A percentile compares a stretch with the other conserved stretches of the same genome.
Evolutionary conservation across 1,284 basidiomycete genomes (phyloP).

Genomic region (Trichosporon asahii): DNA sequence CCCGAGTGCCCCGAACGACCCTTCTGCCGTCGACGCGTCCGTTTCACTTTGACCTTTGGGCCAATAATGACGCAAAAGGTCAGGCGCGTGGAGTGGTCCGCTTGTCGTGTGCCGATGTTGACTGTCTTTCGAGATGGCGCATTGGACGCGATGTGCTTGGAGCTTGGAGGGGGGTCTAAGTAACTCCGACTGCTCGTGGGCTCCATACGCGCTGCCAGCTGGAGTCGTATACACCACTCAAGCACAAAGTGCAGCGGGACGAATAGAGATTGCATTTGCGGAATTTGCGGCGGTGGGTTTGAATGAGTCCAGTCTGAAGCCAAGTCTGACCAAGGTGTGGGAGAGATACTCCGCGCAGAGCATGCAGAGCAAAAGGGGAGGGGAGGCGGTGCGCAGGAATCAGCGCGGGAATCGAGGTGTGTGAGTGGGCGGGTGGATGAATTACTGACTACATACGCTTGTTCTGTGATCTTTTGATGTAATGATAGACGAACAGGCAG

Average conservation of each 20-base stretch:
- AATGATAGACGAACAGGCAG: too few relatives aligned
- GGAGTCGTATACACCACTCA: background rate
- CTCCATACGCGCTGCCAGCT: too few relatives aligned
- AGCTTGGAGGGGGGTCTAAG: too few relatives aligned
- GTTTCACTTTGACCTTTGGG: background rate
- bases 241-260: too few relatives aligned
- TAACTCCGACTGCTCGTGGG: background rate
- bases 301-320: background rate
- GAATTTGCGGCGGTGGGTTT: background rate
- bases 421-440: too few relatives aligned
- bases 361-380: background rate
- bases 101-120: background rate
- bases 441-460: too few relatives aligned
- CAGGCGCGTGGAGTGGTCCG: background rate
- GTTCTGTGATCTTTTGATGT: too few relatives aligned
- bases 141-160: background rate
- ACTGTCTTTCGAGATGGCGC: background rate
- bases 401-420: background rate
- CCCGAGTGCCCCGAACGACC: background rate
- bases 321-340: background rate
- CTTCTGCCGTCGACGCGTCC: background rate
- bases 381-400: background rate
- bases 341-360: conserved; percentile 4
- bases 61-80: background rate
- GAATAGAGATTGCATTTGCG: too few relatives aligned